A percentile compares a stretch with the other conserved stretches of the same genome.
These are phyloP conservation scores for Rutstroemia sp. DNA, from an alignment of 2,329 filamentous ascomycete genomes.

Conservation along the genomic window DNA sequence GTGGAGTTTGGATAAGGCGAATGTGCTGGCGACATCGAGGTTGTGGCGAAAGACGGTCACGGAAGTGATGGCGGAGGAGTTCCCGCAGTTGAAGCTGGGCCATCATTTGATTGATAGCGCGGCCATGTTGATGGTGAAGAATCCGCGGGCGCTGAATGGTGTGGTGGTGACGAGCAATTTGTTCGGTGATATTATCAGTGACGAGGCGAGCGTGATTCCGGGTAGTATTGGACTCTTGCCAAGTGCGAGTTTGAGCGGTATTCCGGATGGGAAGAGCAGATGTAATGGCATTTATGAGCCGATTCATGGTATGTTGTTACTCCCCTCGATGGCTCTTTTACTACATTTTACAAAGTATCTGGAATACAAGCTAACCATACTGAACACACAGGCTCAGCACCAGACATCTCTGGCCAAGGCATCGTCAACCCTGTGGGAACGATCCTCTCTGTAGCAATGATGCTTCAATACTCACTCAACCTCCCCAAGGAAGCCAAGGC, in stretches of 20 bases:
- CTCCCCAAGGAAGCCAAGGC: constrained; percentile 69
- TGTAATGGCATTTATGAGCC: constrained; percentile 97
- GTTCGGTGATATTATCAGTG: constrained; percentile 92
- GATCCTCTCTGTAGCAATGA: constrained; percentile 89
- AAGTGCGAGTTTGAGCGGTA: constrained; percentile 76
- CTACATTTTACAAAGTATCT: not conserved
- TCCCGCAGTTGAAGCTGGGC: constrained; percentile 73
- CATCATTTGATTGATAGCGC: constrained; percentile 94
- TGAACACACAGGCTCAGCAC: constrained; percentile 61
- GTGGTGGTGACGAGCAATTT: constrained; percentile 89
- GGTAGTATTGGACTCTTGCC: constrained; percentile 84
- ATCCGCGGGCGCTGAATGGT: constrained; percentile 79
- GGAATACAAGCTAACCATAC: not conserved
- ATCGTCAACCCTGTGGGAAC: constrained; percentile 90
- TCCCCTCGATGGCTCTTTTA: not conserved
- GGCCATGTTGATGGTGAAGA: constrained; percentile 98
- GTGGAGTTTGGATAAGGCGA: constrained; percentile 90
- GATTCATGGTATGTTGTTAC: constrained; percentile 67
- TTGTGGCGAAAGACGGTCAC: constrained; percentile 84
- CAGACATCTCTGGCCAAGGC: constrained; percentile 86
- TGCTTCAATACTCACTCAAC: constrained; percentile 87
- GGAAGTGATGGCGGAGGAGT: constrained; percentile 81
- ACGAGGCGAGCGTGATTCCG: constrained; percentile 91
- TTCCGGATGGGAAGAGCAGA: constrained; percentile 76
- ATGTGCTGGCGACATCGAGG: constrained; percentile 83